Percentiles rank a stretch among this genome's conserved stretches.
Conservation (phyloP, 73 alveolate genomes). For the Tetrahymena malaccensis region DNA sequence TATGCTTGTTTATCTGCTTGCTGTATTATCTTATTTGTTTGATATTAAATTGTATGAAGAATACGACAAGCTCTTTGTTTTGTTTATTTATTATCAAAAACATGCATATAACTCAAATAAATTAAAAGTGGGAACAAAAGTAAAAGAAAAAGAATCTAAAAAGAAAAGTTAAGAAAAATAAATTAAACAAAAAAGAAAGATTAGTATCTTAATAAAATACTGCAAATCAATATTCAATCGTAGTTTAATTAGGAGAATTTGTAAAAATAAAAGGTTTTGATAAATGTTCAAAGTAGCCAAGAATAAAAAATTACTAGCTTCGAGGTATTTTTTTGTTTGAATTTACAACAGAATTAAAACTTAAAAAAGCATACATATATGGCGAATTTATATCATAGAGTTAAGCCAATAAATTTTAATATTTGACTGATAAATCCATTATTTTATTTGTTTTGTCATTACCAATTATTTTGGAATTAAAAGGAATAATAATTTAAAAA, state of each 20-base stretch:
- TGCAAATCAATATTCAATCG: not conserved
- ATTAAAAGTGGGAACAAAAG: not conserved
- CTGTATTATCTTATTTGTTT: not conserved
- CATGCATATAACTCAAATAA: not conserved
- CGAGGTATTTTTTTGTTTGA: not conserved
- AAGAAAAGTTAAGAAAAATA: not conserved
- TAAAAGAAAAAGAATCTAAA: not conserved
- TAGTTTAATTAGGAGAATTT: not conserved
- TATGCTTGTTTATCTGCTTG: not conserved
- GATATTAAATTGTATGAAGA: not conserved
- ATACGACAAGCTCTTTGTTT: not conserved
- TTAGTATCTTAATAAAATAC: not conserved
- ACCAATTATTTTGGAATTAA: not conserved
- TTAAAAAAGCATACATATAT: too few species aligned
- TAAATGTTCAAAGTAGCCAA: not conserved
- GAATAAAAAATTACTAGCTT: not conserved
- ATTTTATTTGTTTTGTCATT: not conserved
- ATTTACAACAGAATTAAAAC: not conserved
- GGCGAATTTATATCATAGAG: not conserved
- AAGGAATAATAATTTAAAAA: not conserved
- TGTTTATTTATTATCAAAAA: not conserved
- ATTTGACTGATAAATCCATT: too few species aligned
- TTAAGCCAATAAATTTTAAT: not conserved
- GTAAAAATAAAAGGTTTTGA: not conserved
- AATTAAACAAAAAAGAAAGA: not conserved